A percentile compares a stretch with the other conserved stretches of the same genome.
Evolutionary conservation across 108 stramenopile species (phyloP).

Genomic region (Mayamaea pseudoterrestris): DNA sequence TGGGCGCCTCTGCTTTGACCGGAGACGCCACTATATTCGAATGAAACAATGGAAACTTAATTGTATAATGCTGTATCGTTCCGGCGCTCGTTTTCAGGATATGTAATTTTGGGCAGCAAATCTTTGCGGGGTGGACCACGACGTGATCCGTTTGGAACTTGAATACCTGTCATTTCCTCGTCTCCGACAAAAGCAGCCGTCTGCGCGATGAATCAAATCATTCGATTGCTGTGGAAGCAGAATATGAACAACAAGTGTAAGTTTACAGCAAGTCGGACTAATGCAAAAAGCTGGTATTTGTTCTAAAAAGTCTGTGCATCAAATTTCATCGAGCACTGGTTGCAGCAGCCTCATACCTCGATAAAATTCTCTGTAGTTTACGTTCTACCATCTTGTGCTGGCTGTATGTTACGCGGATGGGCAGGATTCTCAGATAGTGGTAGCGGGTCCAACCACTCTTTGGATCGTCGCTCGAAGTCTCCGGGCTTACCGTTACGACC

Average conservation of each 20-base stretch:
- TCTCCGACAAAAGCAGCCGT: conserved; percentile 66
- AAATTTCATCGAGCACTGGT: too few relatives aligned
- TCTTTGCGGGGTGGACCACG: conserved; percentile 44
- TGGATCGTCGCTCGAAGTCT: too few relatives aligned
- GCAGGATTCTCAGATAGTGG: too few relatives aligned
- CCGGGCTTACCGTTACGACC: too few relatives aligned
- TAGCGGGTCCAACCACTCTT: too few relatives aligned
- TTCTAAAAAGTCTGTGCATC: too few relatives aligned
- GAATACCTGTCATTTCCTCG: conserved; percentile 80
- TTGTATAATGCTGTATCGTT: conserved; percentile 64
- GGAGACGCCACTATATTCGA: conserved; percentile 7
- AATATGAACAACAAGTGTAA: neutral
- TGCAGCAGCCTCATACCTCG: conserved; percentile 19
- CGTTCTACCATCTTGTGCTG: conserved; percentile 47
- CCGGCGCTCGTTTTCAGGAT: conserved; percentile 41
- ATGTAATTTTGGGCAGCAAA: conserved; percentile 41
- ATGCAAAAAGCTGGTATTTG: neutral
- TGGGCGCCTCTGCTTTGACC: too few relatives aligned
- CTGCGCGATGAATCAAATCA: conserved; percentile 41
- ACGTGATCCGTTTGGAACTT: conserved; percentile 4
- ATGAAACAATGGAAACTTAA: conserved; percentile 65
- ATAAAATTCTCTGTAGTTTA: conserved; percentile 51
- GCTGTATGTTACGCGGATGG: too few relatives aligned
- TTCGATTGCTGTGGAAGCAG: conserved; percentile 32
- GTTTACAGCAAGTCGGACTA: neutral